Evolutionary conservation across 116 monocot genomes (phyloP).

Genomic region (Posidonia oceanica): DNA sequence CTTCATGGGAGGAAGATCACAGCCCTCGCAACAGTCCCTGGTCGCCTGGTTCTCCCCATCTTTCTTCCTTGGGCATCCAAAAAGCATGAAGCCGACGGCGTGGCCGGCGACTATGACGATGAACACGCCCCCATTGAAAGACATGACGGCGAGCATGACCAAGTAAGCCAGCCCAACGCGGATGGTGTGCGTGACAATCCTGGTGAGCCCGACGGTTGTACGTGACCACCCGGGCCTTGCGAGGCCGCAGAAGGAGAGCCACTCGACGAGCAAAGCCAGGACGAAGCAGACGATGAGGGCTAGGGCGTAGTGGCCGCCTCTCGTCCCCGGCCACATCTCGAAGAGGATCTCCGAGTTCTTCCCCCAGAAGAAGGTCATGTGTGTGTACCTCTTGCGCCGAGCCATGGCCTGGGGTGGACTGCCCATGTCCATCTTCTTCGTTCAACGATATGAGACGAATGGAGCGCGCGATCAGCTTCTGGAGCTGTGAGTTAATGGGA

Average conservation of each 20-base stretch:
- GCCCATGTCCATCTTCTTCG: too few species aligned
- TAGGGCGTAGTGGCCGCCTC: constrained; percentile 50
- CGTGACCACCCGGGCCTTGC: neutral
- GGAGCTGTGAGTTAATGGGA: too few species aligned
- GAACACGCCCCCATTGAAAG: constrained; percentile 47
- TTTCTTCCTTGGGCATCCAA: neutral
- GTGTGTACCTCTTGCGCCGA: constrained; percentile 7
- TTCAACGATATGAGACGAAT: too few species aligned
- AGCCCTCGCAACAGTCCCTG: too few species aligned
- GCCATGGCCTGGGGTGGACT: neutral
- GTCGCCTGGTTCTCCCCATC: neutral
- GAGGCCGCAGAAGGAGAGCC: constrained; percentile 1
- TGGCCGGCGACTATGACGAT: constrained; percentile 33
- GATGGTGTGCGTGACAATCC: constrained; percentile 18
- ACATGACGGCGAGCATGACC: constrained; percentile 64
- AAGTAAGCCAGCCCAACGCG: constrained; percentile 32
- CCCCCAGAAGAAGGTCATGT: constrained; percentile 31
- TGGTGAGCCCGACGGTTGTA: neutral
- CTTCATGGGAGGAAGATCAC: constrained; percentile 1
- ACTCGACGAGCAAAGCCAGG: constrained; percentile 24
- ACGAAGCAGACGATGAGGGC: constrained; percentile 38
- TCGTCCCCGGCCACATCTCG: constrained; percentile 45
- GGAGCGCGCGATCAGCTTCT: too few species aligned
- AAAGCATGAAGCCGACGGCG: constrained; percentile 31
- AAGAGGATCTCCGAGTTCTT: constrained; percentile 56